Evolutionary conservation across 2,329 filamentous ascomycete genomes (phyloP).

Genomic region (Fusarium papillatum): DNA sequence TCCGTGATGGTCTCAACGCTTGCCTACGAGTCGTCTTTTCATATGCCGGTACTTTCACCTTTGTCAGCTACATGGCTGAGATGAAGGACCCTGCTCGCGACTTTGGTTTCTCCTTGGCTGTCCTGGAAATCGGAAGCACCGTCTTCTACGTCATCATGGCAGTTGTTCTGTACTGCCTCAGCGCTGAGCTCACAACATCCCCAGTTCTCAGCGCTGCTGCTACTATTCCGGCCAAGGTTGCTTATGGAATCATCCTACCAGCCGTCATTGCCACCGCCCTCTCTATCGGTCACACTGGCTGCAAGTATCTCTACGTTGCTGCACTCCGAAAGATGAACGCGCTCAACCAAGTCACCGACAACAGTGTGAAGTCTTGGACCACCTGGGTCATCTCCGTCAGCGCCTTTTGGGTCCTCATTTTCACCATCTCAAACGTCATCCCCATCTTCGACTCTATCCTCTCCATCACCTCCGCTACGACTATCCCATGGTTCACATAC

Average conservation of each 20-base stretch:
- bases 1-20: conserved; percentile 41
- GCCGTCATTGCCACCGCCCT: conserved; percentile 42
- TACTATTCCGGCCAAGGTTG: conserved; percentile 40
- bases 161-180: conserved; percentile 40
- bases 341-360: conserved; percentile 32
- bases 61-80: conserved; percentile 45
- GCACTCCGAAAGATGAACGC: conserved; percentile 35
- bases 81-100: conserved; percentile 39
- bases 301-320: conserved; percentile 42
- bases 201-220: conserved; percentile 41
- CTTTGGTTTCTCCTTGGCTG: conserved; percentile 37
- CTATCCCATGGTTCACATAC: conserved; percentile 45
- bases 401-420: conserved; percentile 42
- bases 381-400: conserved; percentile 41
- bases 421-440: conserved; percentile 45
- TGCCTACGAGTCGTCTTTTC: conserved; percentile 41
- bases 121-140: conserved; percentile 41
- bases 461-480: conserved; percentile 42
- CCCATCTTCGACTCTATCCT: conserved; percentile 47
- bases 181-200: conserved; percentile 37
- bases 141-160: conserved; percentile 43
- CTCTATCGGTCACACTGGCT: conserved; percentile 42
- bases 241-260: conserved; percentile 42
- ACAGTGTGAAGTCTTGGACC: conserved; percentile 43
- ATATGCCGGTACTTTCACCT: conserved; percentile 44